phyloP scores from a whole-genome alignment of 768 basidiomycete species.

The Glaciozyma martinii region DNA sequence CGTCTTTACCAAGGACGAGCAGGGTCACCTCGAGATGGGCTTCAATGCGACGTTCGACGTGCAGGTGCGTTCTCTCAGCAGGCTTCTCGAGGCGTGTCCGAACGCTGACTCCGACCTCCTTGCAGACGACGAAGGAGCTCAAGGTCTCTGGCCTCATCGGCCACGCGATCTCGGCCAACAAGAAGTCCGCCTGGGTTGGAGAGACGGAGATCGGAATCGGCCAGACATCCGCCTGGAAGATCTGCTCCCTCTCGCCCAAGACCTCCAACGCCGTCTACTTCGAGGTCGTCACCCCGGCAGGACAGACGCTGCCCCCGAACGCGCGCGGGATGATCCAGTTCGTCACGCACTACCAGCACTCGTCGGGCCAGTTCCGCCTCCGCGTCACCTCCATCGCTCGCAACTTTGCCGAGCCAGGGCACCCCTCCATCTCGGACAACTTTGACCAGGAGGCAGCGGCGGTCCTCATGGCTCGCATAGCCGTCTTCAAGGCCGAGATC shows the following conservation, averaged over 20 bases:
- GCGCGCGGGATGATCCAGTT: conserved; percentile 89
- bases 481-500: conserved; percentile 98
- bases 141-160: conserved; percentile 97
- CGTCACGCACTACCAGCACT: conserved; percentile 95
- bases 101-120: neutral
- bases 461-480: conserved; percentile 95
- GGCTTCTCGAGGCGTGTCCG: neutral
- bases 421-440: conserved; percentile 78
- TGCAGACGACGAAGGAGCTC: conserved; percentile 91
- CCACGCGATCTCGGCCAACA: conserved; percentile 92
- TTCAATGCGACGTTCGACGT: conserved; percentile 99
- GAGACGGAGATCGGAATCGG: conserved; percentile 99
- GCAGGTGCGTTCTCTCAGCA: conserved; percentile 51
- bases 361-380: conserved; percentile 85
- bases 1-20: conserved; percentile 82
- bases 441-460: conserved; percentile 98
- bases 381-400: conserved; percentile 98
- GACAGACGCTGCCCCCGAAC: conserved; percentile 78
- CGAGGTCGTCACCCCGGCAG: conserved; percentile 95
- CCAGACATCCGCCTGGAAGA: conserved; percentile 96
- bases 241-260: conserved; percentile 78
- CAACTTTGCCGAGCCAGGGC: conserved; percentile 95
- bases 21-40: conserved; percentile 89
- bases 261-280: conserved; percentile 91
- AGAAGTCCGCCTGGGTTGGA: conserved; percentile 91